A percentile compares a stretch with the other conserved stretches of the same genome.
Evolutionary conservation across 2,329 filamentous ascomycete species (phyloP).

Genomic region (Nemania diffusa): DNA sequence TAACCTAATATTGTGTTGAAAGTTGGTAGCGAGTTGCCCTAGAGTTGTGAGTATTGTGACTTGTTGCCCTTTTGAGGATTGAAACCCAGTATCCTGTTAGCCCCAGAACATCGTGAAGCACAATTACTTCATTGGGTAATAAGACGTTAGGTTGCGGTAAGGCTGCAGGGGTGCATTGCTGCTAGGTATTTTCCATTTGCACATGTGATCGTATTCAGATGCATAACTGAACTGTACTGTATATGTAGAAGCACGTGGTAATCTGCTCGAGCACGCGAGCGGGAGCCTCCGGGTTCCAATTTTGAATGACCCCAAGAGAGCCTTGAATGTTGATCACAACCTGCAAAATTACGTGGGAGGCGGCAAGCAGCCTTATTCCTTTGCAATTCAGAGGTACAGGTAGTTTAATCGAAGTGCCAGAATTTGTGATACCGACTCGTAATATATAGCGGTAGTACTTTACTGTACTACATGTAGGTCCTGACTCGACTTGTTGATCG

Average conservation of each 20-base stretch:
- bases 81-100: neutral
- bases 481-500: slow-evolving; percentile 12
- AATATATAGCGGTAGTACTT: neutral
- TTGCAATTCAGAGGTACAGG: too few species aligned
- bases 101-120: slow-evolving; percentile 29
- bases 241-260: slow-evolving; percentile 30
- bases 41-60: neutral
- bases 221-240: slow-evolving; percentile 14
- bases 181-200: slow-evolving; percentile 17
- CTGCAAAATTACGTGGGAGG: slow-evolving; percentile 11
- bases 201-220: slow-evolving; percentile 36
- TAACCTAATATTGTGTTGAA: too few species aligned
- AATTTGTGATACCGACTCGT: neutral
- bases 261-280: slow-evolving; percentile 2
- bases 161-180: slow-evolving; percentile 40
- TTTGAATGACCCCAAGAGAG: neutral
- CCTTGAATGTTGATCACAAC: neutral
- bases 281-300: slow-evolving; percentile 5
- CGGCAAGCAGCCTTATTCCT: too few species aligned
- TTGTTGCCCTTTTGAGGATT: neutral
- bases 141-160: slow-evolving; percentile 31
- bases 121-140: slow-evolving; percentile 34
- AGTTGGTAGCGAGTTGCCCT: neutral
- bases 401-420: slow-evolving; percentile 3
- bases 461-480: neutral